Evolutionary conservation across 441 rosid species (phyloP), one percentile per base, ranked within the genome.

Genomic region (Omphalea diandra): DNA sequence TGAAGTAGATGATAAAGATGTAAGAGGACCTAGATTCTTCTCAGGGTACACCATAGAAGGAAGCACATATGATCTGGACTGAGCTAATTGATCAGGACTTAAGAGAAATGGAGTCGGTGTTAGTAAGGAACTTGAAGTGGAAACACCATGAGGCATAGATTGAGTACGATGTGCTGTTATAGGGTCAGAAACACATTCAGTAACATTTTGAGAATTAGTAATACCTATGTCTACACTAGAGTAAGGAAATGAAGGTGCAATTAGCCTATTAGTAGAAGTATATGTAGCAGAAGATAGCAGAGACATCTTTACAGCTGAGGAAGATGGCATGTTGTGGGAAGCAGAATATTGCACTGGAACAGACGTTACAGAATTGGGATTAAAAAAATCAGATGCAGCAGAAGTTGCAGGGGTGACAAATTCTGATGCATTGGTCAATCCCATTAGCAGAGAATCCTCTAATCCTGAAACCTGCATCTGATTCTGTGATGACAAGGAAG

Each of bases 371-470:
- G 63, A 46, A 27, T 31, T 52, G 32, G 78, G 69, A 61, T 67
- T 52, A 29, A 53, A 52, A 29, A 55, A 63, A 80, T 35, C 69
- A 50, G 74, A 60, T 63, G 76, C 69, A 44, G 70, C 24, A 33
- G 73, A 58, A 27, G 83, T 40, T 50, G 65, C 32, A 69, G 68
- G 68, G 70, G 72, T 67, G 65, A 68, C 73, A 80, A 69, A 78
- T 70, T 79, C 77, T 7, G 84, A 67, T 56, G 83, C 70, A 75
- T 75, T 70, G 41, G 67, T 68, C 76, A 74, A 58, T 56, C 84
- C 81, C 71, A 70, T 58, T 15, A 70, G 43, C 15, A 81, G 80
- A 75, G 83, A 73, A 70, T 78, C 40, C 55, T 73, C 38, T 49
- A 43, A 2, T 63, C 73, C 80, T 29, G 64, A 6, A 75, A 44